These are phyloP conservation scores for Voacanga thouarsii DNA, from an alignment of 257 asterid genomes.

Conservation along the genomic window DNA sequence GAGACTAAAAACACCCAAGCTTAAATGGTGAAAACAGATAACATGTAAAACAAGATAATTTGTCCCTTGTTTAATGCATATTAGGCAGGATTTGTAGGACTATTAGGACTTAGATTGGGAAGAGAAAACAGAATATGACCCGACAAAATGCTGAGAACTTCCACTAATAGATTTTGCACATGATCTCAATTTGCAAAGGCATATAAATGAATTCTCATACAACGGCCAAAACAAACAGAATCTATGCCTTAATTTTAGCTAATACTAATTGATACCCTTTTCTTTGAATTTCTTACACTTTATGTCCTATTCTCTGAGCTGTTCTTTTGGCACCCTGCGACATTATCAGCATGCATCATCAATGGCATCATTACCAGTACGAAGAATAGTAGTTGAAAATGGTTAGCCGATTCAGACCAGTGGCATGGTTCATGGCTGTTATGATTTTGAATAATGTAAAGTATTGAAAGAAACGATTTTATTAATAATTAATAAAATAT, in stretches of 20 bases:
- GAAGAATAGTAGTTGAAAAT: neutral
- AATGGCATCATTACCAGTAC: neutral
- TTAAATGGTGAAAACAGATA: too few relatives aligned
- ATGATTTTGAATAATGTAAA: too few relatives aligned
- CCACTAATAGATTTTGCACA: neutral
- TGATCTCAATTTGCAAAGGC: neutral
- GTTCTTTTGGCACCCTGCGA: neutral
- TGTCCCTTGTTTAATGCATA: too few relatives aligned
- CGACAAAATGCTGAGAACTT: constrained; percentile 4
- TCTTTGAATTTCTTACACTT: neutral
- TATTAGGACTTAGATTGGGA: neutral
- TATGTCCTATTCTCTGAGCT: neutral
- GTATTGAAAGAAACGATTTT: too few relatives aligned
- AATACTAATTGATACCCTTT: neutral
- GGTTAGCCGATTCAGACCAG: constrained; percentile 10
- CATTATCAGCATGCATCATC: neutral
- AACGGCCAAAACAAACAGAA: constrained; percentile 18
- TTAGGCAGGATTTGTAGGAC: neutral
- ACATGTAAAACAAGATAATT: too few relatives aligned
- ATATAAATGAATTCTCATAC: neutral
- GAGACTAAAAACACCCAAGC: too few relatives aligned
- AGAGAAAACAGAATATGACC: neutral
- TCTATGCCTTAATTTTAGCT: constrained; percentile 13
- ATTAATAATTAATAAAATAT: too few relatives aligned
- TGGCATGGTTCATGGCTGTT: neutral